Percentiles rank a stretch among this genome's conserved stretches.
These are phyloP conservation scores for Kwoniella newhampshirensis DNA, from an alignment of 768 basidiomycete genomes.

Conservation along the genomic window DNA sequence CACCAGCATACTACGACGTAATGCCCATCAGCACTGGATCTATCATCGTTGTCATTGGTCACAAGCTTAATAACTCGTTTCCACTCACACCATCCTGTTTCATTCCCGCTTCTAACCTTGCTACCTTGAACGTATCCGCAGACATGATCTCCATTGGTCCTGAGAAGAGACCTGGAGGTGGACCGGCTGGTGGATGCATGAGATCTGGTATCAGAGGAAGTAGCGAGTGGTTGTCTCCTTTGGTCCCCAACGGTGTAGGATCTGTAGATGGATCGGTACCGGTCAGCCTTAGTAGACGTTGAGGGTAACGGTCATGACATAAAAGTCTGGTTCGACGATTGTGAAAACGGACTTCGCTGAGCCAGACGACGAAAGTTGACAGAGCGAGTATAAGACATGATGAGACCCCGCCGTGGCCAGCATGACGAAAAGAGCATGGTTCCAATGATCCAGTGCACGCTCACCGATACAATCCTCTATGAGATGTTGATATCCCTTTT, in stretches of 20 bases:
- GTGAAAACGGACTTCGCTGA: neutral
- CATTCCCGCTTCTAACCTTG: slow-evolving; percentile 29
- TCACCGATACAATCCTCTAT: slow-evolving; percentile 45
- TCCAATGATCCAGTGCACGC: slow-evolving; percentile 7
- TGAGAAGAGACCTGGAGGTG: slow-evolving; percentile 14
- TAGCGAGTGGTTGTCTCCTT: slow-evolving; percentile 17
- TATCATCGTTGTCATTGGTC: too few relatives aligned
- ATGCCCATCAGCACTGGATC: neutral
- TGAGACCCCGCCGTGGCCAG: too few relatives aligned
- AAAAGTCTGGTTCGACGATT: neutral
- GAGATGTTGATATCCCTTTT: slow-evolving; percentile 41
- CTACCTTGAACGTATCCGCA: slow-evolving; percentile 23
- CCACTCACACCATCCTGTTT: slow-evolving; percentile 42
- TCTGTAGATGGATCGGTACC: slow-evolving; percentile 7
- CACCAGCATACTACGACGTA: slow-evolving; percentile 30
- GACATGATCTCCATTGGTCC: slow-evolving; percentile 26
- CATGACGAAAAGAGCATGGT: too few relatives aligned
- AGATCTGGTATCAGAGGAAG: slow-evolving; percentile 25
- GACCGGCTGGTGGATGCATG: slow-evolving; percentile 10
- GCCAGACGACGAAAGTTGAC: too few relatives aligned
- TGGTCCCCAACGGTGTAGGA: slow-evolving; percentile 28
- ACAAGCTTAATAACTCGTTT: too few relatives aligned
- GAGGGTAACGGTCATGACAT: too few relatives aligned
- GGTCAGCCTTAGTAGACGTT: too few relatives aligned
- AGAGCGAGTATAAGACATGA: too few relatives aligned